These are phyloP conservation scores for Fonsecaea erecta DNA, from an alignment of 2,329 filamentous ascomycete species.

Conservation along the genomic window DNA sequence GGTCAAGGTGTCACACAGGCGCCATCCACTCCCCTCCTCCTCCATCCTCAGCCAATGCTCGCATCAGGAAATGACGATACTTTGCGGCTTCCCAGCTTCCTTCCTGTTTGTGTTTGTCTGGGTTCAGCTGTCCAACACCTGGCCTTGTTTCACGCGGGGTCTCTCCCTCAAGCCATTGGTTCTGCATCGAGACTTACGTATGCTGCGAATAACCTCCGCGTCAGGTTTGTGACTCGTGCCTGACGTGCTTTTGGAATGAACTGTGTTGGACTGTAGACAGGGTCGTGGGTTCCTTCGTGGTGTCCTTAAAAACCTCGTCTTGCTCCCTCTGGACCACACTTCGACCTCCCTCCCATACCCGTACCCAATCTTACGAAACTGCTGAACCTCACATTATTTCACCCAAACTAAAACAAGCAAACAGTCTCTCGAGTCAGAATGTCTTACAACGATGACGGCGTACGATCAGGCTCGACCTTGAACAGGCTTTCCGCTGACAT, in stretches of 20 bases:
- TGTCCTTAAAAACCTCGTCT: background rate
- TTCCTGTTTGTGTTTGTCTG: constrained; percentile 1
- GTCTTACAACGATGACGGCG: constrained; percentile 36
- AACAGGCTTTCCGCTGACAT: constrained; percentile 9
- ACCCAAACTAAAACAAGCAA: background rate
- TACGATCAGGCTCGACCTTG: constrained; percentile 8
- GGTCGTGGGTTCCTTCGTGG: background rate
- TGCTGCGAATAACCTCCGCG: constrained; percentile 1
- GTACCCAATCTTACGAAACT: background rate
- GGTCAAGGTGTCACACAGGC: constrained; percentile 4
- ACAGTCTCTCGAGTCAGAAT: constrained; percentile 18
- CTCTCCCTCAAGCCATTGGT: constrained; percentile 10
- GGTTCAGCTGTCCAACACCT: constrained; percentile 15
- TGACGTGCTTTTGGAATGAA: constrained; percentile 6
- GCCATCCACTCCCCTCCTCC: background rate
- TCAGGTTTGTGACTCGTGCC: constrained; percentile 3
- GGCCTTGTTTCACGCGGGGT: constrained; percentile 25
- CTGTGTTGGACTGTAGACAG: background rate
- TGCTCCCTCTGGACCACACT: background rate
- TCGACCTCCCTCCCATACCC: background rate
- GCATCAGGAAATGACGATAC: constrained; percentile 18
- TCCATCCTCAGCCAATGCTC: constrained; percentile 1
- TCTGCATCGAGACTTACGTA: constrained; percentile 8
- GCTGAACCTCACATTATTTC: background rate
- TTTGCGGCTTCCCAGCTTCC: constrained; percentile 14